A percentile compares a stretch with the other conserved stretches of the same genome.
Evolutionary conservation across 805 yeast genomes (phyloP).

Genomic region (Saturnispora sekii): DNA sequence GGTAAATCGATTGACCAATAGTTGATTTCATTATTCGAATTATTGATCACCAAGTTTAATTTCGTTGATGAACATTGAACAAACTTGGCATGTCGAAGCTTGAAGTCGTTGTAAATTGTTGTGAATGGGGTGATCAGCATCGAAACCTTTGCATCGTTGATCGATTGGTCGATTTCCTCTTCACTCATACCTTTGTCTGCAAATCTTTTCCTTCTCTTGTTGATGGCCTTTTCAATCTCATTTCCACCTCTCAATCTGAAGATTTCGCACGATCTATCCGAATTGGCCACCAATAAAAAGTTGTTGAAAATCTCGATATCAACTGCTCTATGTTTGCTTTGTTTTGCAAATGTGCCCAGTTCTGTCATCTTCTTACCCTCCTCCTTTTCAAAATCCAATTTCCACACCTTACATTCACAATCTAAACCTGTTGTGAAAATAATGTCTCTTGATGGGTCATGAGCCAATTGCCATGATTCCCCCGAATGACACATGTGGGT

Average conservation of each 20-base stretch:
- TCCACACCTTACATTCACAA: slow-evolving; percentile 79
- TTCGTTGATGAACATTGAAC: slow-evolving; percentile 36
- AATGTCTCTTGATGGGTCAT: slow-evolving; percentile 28
- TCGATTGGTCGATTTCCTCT: slow-evolving; percentile 47
- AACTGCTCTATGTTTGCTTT: slow-evolving; percentile 62
- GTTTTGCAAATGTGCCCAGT: slow-evolving; percentile 62
- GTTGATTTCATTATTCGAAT: slow-evolving; percentile 69
- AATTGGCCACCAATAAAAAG: slow-evolving; percentile 62
- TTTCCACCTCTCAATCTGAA: slow-evolving; percentile 67
- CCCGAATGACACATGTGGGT: slow-evolving; percentile 90
- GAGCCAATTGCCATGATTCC: slow-evolving; percentile 82
- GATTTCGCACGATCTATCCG: slow-evolving; percentile 71
- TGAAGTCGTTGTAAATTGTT: slow-evolving; percentile 52
- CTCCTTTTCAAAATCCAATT: slow-evolving; percentile 42
- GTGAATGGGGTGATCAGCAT: slow-evolving; percentile 63
- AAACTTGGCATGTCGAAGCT: slow-evolving; percentile 63
- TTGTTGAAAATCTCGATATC: slow-evolving; percentile 37
- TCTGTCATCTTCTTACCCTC: slow-evolving; percentile 35
- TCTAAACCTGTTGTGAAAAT: slow-evolving; percentile 70
- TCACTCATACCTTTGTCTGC: slow-evolving; percentile 56
- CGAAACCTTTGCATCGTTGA: slow-evolving; percentile 38
- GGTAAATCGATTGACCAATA: slow-evolving; percentile 49
- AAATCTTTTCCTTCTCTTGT: slow-evolving; percentile 69
- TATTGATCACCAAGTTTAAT: slow-evolving; percentile 53
- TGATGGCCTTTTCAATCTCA: slow-evolving; percentile 69